phyloP scores from a whole-genome alignment of 495 filamentous ascomycete genomes.

The Glonium stellatum region DNA sequence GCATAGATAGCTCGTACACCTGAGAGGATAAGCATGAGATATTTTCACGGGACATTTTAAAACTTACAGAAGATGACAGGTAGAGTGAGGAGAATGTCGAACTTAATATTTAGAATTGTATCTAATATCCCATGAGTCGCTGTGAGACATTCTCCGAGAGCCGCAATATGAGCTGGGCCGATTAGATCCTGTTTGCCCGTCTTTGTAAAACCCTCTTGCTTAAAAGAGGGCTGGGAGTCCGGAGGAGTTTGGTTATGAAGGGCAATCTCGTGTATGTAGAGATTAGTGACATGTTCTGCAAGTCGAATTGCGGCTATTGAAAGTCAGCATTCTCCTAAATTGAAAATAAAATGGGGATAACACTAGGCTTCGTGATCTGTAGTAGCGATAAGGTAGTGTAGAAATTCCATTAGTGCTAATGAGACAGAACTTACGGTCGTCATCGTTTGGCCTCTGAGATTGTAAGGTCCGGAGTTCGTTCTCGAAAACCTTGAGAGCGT shows the following conservation, averaged over 20 bases:
- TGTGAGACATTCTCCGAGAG: conserved; percentile 62
- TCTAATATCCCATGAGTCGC: conserved; percentile 71
- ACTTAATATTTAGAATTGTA: conserved; percentile 54
- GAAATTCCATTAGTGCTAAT: neutral
- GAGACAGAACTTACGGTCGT: conserved; percentile 17
- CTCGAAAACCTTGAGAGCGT: conserved; percentile 68
- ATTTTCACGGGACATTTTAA: neutral
- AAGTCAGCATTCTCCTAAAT: conserved; percentile 14
- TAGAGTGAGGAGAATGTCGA: conserved; percentile 57
- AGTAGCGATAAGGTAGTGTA: too few relatives aligned
- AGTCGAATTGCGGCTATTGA: conserved; percentile 50
- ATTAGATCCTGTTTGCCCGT: conserved; percentile 21
- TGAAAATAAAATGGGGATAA: too few relatives aligned
- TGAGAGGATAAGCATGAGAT: conserved; percentile 1
- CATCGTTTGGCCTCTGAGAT: conserved; percentile 46
- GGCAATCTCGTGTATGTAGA: conserved; percentile 85
- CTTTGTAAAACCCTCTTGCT: conserved; percentile 11
- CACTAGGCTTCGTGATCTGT: too few relatives aligned
- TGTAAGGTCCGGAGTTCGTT: conserved; percentile 51
- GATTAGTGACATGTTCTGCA: conserved; percentile 56
- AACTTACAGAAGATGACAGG: conserved; percentile 61
- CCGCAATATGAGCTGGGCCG: conserved; percentile 54
- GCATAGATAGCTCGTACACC: conserved; percentile 71
- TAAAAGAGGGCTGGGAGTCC: conserved; percentile 42
- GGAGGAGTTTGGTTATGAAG: conserved; percentile 66